Percentiles rank a stretch among this genome's conserved stretches.
Conservation (phyloP, 2,329 filamentous ascomycete species). For the Colletotrichum brevisporum region DNA sequence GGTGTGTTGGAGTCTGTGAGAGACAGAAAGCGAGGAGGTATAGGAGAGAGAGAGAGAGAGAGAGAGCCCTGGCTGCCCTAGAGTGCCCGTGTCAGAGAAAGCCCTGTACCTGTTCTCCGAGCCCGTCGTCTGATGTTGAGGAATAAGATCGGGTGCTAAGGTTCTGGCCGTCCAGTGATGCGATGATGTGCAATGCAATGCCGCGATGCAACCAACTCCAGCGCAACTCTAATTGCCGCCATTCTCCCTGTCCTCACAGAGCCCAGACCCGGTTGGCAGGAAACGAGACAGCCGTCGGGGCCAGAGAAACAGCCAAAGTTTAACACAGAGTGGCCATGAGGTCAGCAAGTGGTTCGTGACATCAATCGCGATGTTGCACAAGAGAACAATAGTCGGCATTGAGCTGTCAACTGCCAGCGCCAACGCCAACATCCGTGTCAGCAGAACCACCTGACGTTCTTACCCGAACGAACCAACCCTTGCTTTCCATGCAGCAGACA, state of each 20-base stretch:
- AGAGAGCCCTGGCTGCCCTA: too few species aligned
- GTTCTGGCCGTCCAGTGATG: conserved; percentile 1
- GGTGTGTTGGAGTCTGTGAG: too few species aligned
- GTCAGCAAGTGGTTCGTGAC: background rate
- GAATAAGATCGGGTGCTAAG: conserved; percentile 20
- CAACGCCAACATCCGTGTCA: conserved; percentile 4
- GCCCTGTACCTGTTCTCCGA: background rate
- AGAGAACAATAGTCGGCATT: background rate
- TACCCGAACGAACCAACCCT: too few species aligned
- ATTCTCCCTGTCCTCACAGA: background rate
- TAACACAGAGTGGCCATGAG: conserved; percentile 13
- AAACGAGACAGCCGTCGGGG: conserved; percentile 18
- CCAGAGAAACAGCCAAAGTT: conserved; percentile 18
- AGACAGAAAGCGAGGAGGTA: too few species aligned
- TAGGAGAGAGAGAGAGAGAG: too few species aligned
- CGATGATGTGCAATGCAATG: conserved; percentile 12
- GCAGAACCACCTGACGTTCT: too few species aligned
- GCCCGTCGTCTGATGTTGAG: conserved; percentile 37
- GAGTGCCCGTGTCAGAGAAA: too few species aligned
- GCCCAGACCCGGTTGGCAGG: background rate
- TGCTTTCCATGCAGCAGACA: too few species aligned
- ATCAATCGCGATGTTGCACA: background rate
- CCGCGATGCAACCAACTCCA: conserved; percentile 6
- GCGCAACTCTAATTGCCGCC: background rate
- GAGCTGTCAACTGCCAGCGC: background rate